Evolutionary conservation across 2,329 filamentous ascomycete species (phyloP), one percentile per base, ranked within the genome.

Genomic region (Neonectria coccinea): DNA sequence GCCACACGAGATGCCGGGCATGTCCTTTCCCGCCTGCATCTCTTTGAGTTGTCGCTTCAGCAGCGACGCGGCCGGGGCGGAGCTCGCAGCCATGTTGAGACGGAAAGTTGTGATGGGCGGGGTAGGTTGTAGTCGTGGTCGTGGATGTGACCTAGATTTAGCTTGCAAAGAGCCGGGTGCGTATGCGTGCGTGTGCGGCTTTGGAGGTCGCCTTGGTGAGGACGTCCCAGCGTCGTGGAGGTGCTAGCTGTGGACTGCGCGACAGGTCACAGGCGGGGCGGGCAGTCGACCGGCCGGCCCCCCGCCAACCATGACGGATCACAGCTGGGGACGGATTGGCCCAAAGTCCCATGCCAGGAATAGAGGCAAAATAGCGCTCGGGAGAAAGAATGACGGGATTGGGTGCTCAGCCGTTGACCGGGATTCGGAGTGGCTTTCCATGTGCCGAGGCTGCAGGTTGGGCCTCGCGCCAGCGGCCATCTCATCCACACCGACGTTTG

Each of bases 1-100:
- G 0, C 96, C 96, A 74, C 93, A 97, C 67, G 94, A 97, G 76
- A 98, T 97, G 57, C 95, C 96, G 0, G 93, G 93, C 51, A 98
- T 91, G 79, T 97, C 94, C 77, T 94, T 95, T 78, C 93, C 91
- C 25, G 87, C 89, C 81, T 97, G 93, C 89, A 99, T 98, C 78
- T 97, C 91, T 83, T 97, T 97, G 70, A 98, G 88, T 81, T 98
- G 95, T 62, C 92, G 89, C 73, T 87, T 84, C 51, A 99, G 88
- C 69, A 98, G 88, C 66, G 90, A 85, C 20, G 89, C 92, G 14
- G 92, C 89, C 10, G 89, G 88, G 66, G 82, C 83, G 53, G 69
- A 70, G 56, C 63, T 74, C 29, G 72, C 64, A 51, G 69, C 55
- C 72, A 74, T 74, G 50, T 25, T 68, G 39, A 39, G 41, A 25